Conservation (phyloP, 73 alveolate species). For the Stentor coeruleus region DNA sequence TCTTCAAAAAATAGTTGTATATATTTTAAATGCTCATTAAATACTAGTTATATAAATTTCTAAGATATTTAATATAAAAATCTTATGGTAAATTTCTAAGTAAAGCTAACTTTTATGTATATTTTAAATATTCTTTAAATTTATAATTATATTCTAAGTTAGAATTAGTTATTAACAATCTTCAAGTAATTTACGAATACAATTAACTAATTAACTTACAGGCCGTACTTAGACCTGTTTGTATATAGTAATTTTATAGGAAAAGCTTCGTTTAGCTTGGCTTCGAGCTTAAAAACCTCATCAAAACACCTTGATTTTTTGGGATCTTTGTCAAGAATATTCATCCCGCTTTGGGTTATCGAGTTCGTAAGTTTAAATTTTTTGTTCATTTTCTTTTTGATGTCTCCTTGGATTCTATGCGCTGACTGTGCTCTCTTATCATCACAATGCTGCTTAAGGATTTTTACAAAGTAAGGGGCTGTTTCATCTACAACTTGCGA, state of each 20-base stretch:
- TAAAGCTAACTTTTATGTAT: too few relatives aligned
- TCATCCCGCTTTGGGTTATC: not conserved
- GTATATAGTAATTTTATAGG: constrained; percentile 3
- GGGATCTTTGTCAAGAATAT: not conserved
- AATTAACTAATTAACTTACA: not conserved
- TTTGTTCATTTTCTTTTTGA: not conserved
- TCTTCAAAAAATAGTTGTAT: too few relatives aligned
- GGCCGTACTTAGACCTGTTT: not conserved
- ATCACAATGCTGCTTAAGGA: constrained; percentile 18
- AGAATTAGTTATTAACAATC: too few relatives aligned
- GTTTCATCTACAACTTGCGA: not conserved
- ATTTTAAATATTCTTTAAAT: not conserved
- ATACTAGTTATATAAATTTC: not conserved
- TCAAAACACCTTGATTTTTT: constrained; percentile 1
- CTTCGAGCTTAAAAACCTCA: not conserved
- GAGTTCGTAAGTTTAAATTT: not conserved
- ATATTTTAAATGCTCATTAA: too few relatives aligned
- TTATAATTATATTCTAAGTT: not conserved
- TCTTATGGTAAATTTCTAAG: not conserved
- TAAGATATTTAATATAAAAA: not conserved
- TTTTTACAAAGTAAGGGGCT: constrained; percentile 6
- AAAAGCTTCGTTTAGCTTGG: constrained; percentile 1
- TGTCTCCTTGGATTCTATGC: not conserved
- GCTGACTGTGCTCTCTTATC: constrained; percentile 1
- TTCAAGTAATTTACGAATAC: not conserved